Base-by-base conservation (phyloP, 345 rosid species). In the Hypericum perforatum region DNA sequence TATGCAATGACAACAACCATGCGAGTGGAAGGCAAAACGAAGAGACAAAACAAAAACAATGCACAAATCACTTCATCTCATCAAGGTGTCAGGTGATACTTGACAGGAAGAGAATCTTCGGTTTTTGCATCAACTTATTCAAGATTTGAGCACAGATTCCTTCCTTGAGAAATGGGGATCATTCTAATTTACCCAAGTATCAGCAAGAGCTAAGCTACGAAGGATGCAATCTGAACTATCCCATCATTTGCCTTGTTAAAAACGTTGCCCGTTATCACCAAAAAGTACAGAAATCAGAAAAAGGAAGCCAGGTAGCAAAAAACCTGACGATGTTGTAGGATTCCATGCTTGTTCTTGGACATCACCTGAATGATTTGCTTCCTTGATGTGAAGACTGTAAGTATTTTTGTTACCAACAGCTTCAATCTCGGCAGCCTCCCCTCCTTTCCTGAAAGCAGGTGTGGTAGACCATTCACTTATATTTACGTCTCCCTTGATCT, bases 401-500 rank as follows among this genome's bases (percentile, higher is more conserved):
- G 72, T 53, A 51, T 63, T 76, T 68, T 70, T 78, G 74, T 67
- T 73, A 64, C 68, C 69, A 43, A 63, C 39, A 41, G 70, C 68
- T 75, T 67, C 76, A 9, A 71, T 82, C 49, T 79, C 89, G 0
- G 59, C 39, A 8, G 74, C 89, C 69, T 79, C 82, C 66, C 79
- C 89, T 54, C 81, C 89, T 74, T 82, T 85, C 10, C 82, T 78
- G 67, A 68, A 79, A 29, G 79, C 72, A 5, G 80, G 78, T 12
- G 88, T 78, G 66, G 84, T 78, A 50, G 88, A 76, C 78, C 76
- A 76, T 61, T 84, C 84, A 6, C 75, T 52, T 39, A 66, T 14
- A 72, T 69, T 76, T 57, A 72, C 76, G 70, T 82, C 85, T 6
- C 80, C 84, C 65, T 82, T 82, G 43, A 72, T 82, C 72, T 82